A percentile compares a stretch with the other conserved stretches of the same genome.
Conservation (phyloP, 495 filamentous ascomycete genomes). For the Pyrenula massariospora region DNA sequence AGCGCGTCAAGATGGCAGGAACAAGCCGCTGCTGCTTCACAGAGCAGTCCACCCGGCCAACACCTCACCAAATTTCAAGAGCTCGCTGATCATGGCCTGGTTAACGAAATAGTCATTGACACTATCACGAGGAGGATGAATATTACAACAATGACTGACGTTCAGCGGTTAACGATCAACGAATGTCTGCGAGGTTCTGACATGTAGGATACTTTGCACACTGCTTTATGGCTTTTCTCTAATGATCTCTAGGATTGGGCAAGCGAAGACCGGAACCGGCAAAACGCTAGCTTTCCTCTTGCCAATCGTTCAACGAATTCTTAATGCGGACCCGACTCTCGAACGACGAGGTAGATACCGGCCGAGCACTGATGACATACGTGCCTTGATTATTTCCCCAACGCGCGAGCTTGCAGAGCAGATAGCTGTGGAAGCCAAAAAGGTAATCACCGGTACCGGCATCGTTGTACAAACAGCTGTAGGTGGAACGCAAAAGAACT, state of each 20-base stretch:
- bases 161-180: constrained; percentile 76
- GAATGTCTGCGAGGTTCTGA: constrained; percentile 67
- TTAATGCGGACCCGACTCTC: constrained; percentile 41
- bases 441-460: constrained; percentile 52
- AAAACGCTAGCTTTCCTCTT: constrained; percentile 80
- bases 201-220: constrained; percentile 48
- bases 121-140: constrained; percentile 64
- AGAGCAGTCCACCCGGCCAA: not conserved
- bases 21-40: not conserved
- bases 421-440: constrained; percentile 73
- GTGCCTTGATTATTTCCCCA: constrained; percentile 83
- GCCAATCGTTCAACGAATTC: constrained; percentile 61
- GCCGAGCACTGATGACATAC: constrained; percentile 51
- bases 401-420: constrained; percentile 93
- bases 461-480: constrained; percentile 78
- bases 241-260: constrained; percentile 54
- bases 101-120: constrained; percentile 51
- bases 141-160: constrained; percentile 79
- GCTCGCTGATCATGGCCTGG: constrained; percentile 45
- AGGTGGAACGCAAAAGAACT: constrained; percentile 68
- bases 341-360: constrained; percentile 21
- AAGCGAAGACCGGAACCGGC: constrained; percentile 80
- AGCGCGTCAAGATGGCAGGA: not conserved
- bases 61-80: constrained; percentile 57
- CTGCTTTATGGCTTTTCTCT: constrained; percentile 1